A percentile compares a stretch with the other conserved stretches of the same genome.
Evolutionary conservation across 768 basidiomycete genomes (phyloP).

Genomic region (Suillus bovinus): DNA sequence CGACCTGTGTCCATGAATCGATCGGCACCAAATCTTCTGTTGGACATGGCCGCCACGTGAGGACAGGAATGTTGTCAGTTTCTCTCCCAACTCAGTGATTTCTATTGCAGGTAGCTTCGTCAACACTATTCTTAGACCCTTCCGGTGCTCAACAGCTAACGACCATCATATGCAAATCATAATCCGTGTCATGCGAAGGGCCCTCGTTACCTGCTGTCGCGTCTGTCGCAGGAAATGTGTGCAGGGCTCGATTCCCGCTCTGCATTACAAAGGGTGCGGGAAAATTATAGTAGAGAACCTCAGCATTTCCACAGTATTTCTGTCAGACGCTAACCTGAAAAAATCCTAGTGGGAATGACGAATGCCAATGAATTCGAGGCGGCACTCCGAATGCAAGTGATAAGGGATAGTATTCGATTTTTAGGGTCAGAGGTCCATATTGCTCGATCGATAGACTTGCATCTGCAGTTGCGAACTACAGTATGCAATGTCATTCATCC

Average conservation of each 20-base stretch:
- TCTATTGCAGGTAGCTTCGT: background rate
- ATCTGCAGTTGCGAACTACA: background rate
- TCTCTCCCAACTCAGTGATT: background rate
- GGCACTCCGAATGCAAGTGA: background rate
- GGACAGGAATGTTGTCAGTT: conserved; percentile 5
- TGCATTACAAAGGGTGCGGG: background rate
- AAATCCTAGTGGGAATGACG: conserved; percentile 3
- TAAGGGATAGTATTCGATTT: conserved; percentile 1
- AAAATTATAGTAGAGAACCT: conserved; percentile 5
- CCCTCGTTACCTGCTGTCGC: background rate
- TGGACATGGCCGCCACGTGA: conserved; percentile 4
- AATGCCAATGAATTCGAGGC: background rate
- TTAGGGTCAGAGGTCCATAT: conserved; percentile 5
- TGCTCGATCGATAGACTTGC: background rate
- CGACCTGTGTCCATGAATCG: background rate
- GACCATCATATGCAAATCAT: background rate
- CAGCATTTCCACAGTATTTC: conserved; percentile 4
- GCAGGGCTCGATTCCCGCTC: conserved; percentile 7
- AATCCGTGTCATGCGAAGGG: background rate
- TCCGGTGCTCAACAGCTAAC: background rate
- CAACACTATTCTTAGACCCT: conserved; percentile 3
- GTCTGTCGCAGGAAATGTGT: background rate
- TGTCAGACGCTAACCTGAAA: too few relatives aligned
- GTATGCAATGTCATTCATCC: background rate
- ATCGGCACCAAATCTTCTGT: background rate